Percentiles rank a stretch among this genome's conserved stretches.
These are phyloP conservation scores for Dactylorhiza incarnata DNA, from an alignment of 106 monocot species.

Conservation along the genomic window DNA sequence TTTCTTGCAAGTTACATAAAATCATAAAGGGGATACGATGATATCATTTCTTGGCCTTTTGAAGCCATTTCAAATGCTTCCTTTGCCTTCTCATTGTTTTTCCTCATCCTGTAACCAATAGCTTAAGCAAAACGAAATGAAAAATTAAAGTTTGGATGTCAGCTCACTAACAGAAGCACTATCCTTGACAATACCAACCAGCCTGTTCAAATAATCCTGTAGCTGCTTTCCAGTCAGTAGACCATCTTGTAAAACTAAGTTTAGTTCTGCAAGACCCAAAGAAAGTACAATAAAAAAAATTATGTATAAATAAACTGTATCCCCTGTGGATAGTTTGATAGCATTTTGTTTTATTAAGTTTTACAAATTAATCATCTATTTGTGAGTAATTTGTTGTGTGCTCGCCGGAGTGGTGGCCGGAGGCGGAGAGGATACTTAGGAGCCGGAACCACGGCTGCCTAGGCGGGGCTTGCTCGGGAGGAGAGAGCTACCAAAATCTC, in stretches of 20 bases:
- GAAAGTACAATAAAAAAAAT: neutral
- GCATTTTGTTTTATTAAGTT: neutral
- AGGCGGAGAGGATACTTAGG: too few species aligned
- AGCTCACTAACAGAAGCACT: neutral
- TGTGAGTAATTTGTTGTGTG: too few species aligned
- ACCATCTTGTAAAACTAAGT: conserved; percentile 31
- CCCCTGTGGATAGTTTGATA: neutral
- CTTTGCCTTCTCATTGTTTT: conserved; percentile 86
- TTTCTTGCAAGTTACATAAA: neutral
- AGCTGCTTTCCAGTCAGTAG: conserved; percentile 24
- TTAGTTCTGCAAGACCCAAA: conserved; percentile 18
- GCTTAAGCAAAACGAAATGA: conserved; percentile 49
- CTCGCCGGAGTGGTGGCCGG: too few species aligned
- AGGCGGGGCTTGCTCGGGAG: too few species aligned
- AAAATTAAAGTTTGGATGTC: conserved; percentile 3
- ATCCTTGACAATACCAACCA: conserved; percentile 7
- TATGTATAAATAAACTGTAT: neutral
- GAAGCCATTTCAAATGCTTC: conserved; percentile 97
- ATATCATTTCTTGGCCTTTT: conserved; percentile 96
- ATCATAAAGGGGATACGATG: conserved; percentile 52
- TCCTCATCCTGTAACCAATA: conserved; percentile 59
- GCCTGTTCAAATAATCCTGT: conserved; percentile 23
- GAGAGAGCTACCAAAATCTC: too few species aligned
- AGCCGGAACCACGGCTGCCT: too few species aligned
- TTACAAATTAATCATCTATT: neutral